These are phyloP conservation scores for Scortechinia acanthostroma DNA, from an alignment of 2,329 filamentous ascomycete species.

Conservation along the genomic window DNA sequence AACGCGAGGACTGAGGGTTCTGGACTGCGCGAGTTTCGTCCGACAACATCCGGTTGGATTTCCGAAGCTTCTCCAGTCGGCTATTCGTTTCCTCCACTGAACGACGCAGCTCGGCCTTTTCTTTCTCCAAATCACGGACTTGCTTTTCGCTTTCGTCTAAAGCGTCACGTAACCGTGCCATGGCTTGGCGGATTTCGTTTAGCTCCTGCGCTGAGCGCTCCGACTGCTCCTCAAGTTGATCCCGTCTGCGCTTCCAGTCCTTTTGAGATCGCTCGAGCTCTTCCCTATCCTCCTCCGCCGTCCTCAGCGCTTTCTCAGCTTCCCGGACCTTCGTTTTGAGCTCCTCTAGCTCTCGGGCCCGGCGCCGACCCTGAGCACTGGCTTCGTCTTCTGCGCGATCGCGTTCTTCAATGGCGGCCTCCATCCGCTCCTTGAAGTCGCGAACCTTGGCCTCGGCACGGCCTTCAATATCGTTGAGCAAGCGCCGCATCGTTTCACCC, in stretches of 20 bases:
- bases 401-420: conserved; percentile 84
- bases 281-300: conserved; percentile 67
- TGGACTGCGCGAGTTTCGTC: conserved; percentile 17
- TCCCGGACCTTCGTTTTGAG: conserved; percentile 73
- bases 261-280: conserved; percentile 69
- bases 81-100: conserved; percentile 72
- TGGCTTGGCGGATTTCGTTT: conserved; percentile 68
- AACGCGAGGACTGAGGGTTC: conserved; percentile 41
- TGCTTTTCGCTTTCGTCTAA: conserved; percentile 84
- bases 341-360: conserved; percentile 79
- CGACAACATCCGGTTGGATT: conserved; percentile 43
- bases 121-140: conserved; percentile 74
- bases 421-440: conserved; percentile 83
- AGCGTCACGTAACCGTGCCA: conserved; percentile 70
- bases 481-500: conserved; percentile 85
- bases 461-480: conserved; percentile 80
- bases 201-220: conserved; percentile 67
- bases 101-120: conserved; percentile 68
- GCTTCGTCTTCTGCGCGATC: conserved; percentile 89
- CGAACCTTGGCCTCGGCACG: conserved; percentile 74
- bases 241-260: conserved; percentile 67
- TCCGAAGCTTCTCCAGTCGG: conserved; percentile 73
- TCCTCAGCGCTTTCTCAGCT: conserved; percentile 69
- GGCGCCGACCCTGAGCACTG: conserved; percentile 67
- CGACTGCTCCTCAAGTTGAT: conserved; percentile 69